Evolutionary conservation across 257 asterid genomes (phyloP).

Genomic region (Nemophila menziesii): DNA sequence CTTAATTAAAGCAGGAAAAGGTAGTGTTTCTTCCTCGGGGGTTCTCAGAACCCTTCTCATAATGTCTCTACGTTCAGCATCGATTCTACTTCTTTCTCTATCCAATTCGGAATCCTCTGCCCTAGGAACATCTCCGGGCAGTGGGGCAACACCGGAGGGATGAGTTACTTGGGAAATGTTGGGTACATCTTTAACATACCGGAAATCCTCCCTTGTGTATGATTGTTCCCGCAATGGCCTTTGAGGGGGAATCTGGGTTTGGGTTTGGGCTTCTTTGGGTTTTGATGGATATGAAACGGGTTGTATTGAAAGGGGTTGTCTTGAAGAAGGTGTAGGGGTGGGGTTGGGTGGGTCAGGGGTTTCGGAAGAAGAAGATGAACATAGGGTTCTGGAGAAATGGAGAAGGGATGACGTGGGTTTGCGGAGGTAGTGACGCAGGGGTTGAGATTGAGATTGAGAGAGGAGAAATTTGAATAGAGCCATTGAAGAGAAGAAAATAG

Average conservation of each 20-base stretch:
- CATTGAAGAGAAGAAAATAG: slow-evolving; percentile 24
- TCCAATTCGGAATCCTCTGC: slow-evolving; percentile 37
- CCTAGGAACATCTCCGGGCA: slow-evolving; percentile 57
- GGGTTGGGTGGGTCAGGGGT: slow-evolving; percentile 19
- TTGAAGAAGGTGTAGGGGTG: slow-evolving; percentile 18
- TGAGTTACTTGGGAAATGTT: slow-evolving; percentile 47
- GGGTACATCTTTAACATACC: slow-evolving; percentile 59
- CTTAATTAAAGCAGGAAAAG: slow-evolving; percentile 62
- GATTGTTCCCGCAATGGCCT: slow-evolving; percentile 13
- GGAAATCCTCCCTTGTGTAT: slow-evolving; percentile 70
- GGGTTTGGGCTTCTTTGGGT: slow-evolving; percentile 18
- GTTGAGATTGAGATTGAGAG: slow-evolving; percentile 33
- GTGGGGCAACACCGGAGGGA: slow-evolving; percentile 68
- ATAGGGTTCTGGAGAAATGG: slow-evolving; percentile 20
- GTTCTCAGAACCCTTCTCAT: slow-evolving; percentile 28
- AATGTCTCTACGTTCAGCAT: slow-evolving; percentile 13
- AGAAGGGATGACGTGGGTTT: slow-evolving; percentile 18
- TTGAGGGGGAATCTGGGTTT: slow-evolving; percentile 8
- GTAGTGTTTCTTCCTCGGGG: slow-evolving; percentile 39
- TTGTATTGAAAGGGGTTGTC: slow-evolving; percentile 20
- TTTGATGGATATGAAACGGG: slow-evolving; percentile 57
- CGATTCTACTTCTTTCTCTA: slow-evolving; percentile 53
- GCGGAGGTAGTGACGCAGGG: slow-evolving; percentile 17
- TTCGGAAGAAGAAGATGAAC: slow-evolving; percentile 27
- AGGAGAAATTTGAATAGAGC: slow-evolving; percentile 44